Conservation (phyloP, 2,329 filamentous ascomycete genomes). For the Colletotrichum sp. region DNA sequence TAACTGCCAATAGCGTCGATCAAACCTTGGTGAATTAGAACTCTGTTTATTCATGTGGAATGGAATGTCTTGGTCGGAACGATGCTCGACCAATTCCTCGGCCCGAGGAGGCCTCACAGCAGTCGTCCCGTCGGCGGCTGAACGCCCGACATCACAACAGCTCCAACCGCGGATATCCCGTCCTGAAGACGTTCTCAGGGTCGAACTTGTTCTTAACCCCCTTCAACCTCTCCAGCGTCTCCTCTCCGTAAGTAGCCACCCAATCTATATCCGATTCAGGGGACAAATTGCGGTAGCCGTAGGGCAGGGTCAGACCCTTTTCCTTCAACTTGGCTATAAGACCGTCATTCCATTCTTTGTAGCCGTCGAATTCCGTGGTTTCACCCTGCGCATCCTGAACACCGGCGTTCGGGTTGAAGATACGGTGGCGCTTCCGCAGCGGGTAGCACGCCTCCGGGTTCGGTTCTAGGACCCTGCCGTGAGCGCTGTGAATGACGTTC, state of each 20-base stretch:
- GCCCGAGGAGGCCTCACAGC: neutral
- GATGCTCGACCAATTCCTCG: neutral
- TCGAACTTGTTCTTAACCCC: constrained; percentile 18
- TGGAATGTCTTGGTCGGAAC: neutral
- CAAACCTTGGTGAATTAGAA: neutral
- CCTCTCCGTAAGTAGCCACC: constrained; percentile 31
- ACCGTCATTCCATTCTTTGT: constrained; percentile 25
- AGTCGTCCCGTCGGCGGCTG: neutral
- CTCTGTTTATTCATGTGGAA: neutral
- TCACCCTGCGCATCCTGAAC: constrained; percentile 26
- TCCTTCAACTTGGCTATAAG: constrained; percentile 30
- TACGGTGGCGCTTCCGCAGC: constrained; percentile 34
- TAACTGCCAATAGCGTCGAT: neutral
- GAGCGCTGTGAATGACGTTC: constrained; percentile 1
- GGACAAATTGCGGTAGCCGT: constrained; percentile 17
- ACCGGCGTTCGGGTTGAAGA: constrained; percentile 26
- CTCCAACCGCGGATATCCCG: neutral
- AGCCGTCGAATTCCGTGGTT: constrained; percentile 27
- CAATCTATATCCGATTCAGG: constrained; percentile 25
- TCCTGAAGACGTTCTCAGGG: constrained; percentile 17
- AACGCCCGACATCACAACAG: neutral
- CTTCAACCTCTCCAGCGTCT: constrained; percentile 24
- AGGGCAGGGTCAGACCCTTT: constrained; percentile 36
- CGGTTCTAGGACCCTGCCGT: neutral
- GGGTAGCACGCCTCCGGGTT: constrained; percentile 23